phyloP scores from a whole-genome alignment of 345 rosid species.

The Moringa oleifera region DNA sequence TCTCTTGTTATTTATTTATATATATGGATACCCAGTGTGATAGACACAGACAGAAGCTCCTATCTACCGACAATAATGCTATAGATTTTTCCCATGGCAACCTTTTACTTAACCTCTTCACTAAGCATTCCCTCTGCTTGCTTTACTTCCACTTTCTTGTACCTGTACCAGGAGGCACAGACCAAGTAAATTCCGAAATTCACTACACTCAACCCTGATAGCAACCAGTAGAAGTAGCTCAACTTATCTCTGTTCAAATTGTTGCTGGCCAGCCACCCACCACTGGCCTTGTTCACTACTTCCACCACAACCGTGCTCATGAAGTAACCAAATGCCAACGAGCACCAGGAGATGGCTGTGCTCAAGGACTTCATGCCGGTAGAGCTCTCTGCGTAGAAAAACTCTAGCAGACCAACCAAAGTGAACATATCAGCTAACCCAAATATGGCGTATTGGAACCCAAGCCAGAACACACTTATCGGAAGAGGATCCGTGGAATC shows the following conservation, averaged over 20 bases:
- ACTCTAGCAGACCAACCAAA: conserved; percentile 72
- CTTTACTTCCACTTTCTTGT: conserved; percentile 33
- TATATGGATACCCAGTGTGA: no score
- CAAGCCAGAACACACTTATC: conserved; percentile 72
- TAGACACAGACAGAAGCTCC: no score
- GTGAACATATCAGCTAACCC: conserved; percentile 60
- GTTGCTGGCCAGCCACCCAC: conserved; percentile 60
- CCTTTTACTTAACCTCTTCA: no score
- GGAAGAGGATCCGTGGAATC: conserved; percentile 53
- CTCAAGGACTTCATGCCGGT: conserved; percentile 81
- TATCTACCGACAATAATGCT: no score
- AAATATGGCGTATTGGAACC: conserved; percentile 58
- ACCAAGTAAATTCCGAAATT: conserved; percentile 60
- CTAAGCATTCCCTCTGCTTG: no score
- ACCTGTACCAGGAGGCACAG: conserved; percentile 64
- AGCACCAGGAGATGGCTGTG: conserved; percentile 57
- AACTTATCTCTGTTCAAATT: conserved; percentile 62
- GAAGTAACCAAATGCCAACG: conserved; percentile 71
- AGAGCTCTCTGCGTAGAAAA: conserved; percentile 66
- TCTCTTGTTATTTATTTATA: no score
- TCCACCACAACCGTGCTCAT: conserved; percentile 36
- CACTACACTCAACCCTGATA: conserved; percentile 59
- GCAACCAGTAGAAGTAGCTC: conserved; percentile 59
- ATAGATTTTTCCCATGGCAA: no score
- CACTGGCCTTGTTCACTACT: conserved; percentile 51